Evolutionary conservation across 2,329 filamentous ascomycete genomes (phyloP).

Genomic region (Colletotrichum salicis): DNA sequence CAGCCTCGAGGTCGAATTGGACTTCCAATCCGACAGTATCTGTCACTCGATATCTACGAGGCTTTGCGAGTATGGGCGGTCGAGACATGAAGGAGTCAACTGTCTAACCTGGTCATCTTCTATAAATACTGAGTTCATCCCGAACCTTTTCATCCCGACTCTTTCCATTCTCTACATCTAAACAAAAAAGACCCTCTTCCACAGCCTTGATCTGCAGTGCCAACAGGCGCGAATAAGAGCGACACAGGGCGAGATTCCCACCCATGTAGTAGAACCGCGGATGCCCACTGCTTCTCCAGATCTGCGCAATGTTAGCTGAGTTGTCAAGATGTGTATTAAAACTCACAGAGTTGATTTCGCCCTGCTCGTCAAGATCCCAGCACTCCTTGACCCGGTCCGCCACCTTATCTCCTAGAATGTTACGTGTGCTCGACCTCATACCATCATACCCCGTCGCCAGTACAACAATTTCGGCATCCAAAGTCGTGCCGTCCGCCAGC

Average conservation of each 20-base stretch:
- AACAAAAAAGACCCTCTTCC: conserved; percentile 50
- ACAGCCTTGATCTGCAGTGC: conserved; percentile 63
- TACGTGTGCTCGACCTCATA: conserved; percentile 72
- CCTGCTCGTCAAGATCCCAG: conserved; percentile 70
- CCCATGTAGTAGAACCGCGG: conserved; percentile 75
- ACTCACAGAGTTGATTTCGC: conserved; percentile 54
- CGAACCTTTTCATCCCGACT: no score
- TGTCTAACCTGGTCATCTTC: no score
- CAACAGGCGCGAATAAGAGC: conserved; percentile 67
- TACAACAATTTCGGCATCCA: conserved; percentile 72
- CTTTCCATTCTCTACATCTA: conserved; percentile 41
- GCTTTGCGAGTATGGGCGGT: no score
- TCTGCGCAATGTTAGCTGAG: conserved; percentile 46
- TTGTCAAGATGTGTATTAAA: conserved; percentile 17
- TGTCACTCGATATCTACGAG: no score
- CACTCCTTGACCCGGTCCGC: conserved; percentile 68
- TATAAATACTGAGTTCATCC: no score
- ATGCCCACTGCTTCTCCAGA: conserved; percentile 70
- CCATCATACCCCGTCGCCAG: conserved; percentile 75
- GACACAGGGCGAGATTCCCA: conserved; percentile 71
- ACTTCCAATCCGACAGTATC: no score
- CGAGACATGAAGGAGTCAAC: no score
- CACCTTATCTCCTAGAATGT: conserved; percentile 70
- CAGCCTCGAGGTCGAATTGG: no score
- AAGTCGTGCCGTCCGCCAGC: conserved; percentile 64